A percentile compares a stretch with the other conserved stretches of the same genome.
Evolutionary conservation across 768 basidiomycete genomes (phyloP).

Genomic region (Termitomyces sp.): DNA sequence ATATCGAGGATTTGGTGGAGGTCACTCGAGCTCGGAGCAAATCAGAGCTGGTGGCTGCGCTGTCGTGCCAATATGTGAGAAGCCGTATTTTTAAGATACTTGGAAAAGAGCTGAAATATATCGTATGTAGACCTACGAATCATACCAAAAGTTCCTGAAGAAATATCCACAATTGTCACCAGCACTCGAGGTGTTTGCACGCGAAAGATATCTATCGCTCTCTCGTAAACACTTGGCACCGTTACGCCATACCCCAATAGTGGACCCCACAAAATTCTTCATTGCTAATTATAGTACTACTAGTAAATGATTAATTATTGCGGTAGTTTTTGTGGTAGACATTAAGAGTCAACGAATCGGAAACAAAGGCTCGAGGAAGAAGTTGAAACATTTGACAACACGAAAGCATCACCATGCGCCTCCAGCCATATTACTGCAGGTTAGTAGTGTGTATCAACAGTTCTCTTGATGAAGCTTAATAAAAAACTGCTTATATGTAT

Average conservation of each 20-base stretch:
- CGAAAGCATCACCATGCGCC: not conserved
- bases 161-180: slow-evolving; percentile 82
- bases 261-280: not conserved
- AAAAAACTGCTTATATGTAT: too few relatives aligned
- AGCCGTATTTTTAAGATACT: not conserved
- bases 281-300: not conserved
- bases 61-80: slow-evolving; percentile 77
- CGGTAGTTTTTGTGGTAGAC: not conserved
- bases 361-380: not conserved
- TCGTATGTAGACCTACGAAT: slow-evolving; percentile 59
- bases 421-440: too few relatives aligned
- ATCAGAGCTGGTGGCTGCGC: slow-evolving; percentile 73
- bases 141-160: slow-evolving; percentile 79
- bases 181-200: slow-evolving; percentile 45
- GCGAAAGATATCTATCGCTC: slow-evolving; percentile 10
- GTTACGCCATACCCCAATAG: not conserved
- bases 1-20: slow-evolving; percentile 81
- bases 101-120: not conserved
- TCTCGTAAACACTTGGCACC: not conserved
- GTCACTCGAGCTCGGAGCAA: slow-evolving; percentile 84
- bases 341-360: not conserved
- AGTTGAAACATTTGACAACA: not conserved
- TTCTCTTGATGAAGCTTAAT: too few relatives aligned
- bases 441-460: too few relatives aligned
- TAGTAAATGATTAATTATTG: not conserved